Evolutionary conservation across 805 yeast genomes (phyloP), one percentile per base, ranked within the genome.

Genomic region (Barnettozyma californica): DNA sequence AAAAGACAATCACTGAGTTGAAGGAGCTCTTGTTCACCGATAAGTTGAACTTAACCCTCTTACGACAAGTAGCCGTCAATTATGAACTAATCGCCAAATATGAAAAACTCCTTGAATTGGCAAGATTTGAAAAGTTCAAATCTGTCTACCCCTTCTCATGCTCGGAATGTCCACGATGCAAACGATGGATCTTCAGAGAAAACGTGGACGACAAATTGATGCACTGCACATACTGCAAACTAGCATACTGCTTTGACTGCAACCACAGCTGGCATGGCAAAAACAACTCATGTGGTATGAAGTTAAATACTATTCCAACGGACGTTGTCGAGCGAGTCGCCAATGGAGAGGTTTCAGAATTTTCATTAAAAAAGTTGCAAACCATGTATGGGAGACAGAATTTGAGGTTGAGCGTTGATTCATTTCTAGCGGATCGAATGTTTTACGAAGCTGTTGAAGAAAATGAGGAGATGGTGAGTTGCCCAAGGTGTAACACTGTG

Each of bases 211-310:
- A 76, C 9, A 61, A 70, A 9, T 62, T 81, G 47, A 68, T 77
- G 4, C 68, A 73, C 18, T 82, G 87, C 56, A 63, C 69, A 0
- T 51, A 59, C 4, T 82, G 87, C 58, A 61, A 64, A 10, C 69
- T 73, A 53, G 80, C 81, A 0, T 82, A 80, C 53, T 82, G 87
- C 56, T 68, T 69, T 50, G 69, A 68, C 25, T 82, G 87, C 60
- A 61, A 70, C 6, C 81, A 74, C 53, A 76, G 84, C 3, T 81
- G 83, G 81, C 87, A 82, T 61, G 84, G 84, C 1, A 66, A 68
- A 14, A 68, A 66, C 44, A 74, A 74, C 49, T 58, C 58, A 25
- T 82, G 87, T 59, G 68, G 70, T 6, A 60, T 45, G 57, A 64
- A 56, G 45, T 57, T 58, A 50, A 67, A 51, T 51, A 59, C 44